phyloP scores from a whole-genome alignment of 208 protist genomes.

The Tritrichomonas musculus region DNA sequence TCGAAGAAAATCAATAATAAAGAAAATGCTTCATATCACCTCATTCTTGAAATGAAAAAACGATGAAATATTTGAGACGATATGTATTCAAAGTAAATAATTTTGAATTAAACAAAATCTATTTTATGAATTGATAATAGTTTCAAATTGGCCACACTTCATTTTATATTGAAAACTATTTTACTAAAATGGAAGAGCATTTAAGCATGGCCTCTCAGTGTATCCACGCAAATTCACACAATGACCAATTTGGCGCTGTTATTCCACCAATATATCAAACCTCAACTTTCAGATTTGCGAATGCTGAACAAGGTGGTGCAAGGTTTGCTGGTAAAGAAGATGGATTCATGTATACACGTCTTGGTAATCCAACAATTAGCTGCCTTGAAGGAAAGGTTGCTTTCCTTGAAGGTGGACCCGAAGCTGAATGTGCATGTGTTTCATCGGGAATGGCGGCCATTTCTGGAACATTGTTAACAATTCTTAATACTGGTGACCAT shows the following conservation, averaged over 20 bases:
- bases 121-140: too few relatives aligned
- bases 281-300: background rate
- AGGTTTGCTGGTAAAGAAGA: background rate
- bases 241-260: background rate
- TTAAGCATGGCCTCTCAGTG: background rate
- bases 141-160: too few relatives aligned
- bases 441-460: background rate
- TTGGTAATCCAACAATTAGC: slow-evolving; percentile 46
- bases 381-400: slow-evolving; percentile 41
- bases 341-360: slow-evolving; percentile 48
- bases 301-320: background rate
- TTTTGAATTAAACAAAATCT: too few relatives aligned
- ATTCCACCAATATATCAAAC: background rate
- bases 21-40: too few relatives aligned
- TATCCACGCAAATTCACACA: background rate
- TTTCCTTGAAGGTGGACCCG: slow-evolving; percentile 33
- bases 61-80: too few relatives aligned
- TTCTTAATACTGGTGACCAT: background rate
- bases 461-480: background rate
- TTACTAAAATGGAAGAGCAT: too few relatives aligned
- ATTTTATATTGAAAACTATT: too few relatives aligned
- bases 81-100: too few relatives aligned
- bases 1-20: too few relatives aligned
- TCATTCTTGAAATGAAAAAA: too few relatives aligned
- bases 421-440: background rate